These are phyloP conservation scores for Kuraishia piskuri DNA, from an alignment of 805 yeast genomes.

Conservation along the genomic window DNA sequence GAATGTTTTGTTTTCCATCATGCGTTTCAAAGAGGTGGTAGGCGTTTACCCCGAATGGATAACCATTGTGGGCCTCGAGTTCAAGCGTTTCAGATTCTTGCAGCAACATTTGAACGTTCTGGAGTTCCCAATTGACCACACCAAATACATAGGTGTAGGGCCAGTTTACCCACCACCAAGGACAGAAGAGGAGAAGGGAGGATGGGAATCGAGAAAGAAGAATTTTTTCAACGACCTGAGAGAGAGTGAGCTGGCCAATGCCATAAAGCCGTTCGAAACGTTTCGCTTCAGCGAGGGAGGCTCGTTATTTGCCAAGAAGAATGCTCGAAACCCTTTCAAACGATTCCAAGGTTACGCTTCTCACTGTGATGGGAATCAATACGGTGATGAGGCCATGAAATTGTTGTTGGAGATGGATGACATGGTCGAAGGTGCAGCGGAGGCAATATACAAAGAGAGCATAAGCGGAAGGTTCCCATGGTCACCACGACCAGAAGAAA, in stretches of 20 bases:
- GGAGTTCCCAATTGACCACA: conserved; percentile 22
- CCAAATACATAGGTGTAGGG: conserved; percentile 47
- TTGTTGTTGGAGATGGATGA: conserved; percentile 18
- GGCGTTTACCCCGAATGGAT: conserved; percentile 40
- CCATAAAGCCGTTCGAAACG: conserved; percentile 39
- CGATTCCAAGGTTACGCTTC: background rate
- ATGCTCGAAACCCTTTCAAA: conserved; percentile 45
- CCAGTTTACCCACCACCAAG: conserved; percentile 36
- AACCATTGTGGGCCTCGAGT: conserved; percentile 66
- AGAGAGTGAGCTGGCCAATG: conserved; percentile 41
- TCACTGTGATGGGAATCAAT: conserved; percentile 5
- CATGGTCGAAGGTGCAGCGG: conserved; percentile 19
- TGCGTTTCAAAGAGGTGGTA: conserved; percentile 39
- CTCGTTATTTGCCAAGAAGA: conserved; percentile 38
- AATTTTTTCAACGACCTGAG: conserved; percentile 41
- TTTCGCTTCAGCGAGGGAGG: conserved; percentile 52
- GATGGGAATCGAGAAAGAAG: conserved; percentile 9
- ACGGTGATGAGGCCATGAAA: conserved; percentile 9
- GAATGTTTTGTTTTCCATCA: conserved; percentile 55
- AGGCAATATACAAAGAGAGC: conserved; percentile 12
- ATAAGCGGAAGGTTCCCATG: conserved; percentile 13
- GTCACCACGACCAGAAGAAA: conserved; percentile 3
- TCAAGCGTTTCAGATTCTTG: conserved; percentile 55
- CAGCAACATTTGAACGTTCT: conserved; percentile 46
- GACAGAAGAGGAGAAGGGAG: conserved; percentile 5